phyloP scores from a whole-genome alignment of 2,329 filamentous ascomycete species.

The Xylariaceae sp. region DNA sequence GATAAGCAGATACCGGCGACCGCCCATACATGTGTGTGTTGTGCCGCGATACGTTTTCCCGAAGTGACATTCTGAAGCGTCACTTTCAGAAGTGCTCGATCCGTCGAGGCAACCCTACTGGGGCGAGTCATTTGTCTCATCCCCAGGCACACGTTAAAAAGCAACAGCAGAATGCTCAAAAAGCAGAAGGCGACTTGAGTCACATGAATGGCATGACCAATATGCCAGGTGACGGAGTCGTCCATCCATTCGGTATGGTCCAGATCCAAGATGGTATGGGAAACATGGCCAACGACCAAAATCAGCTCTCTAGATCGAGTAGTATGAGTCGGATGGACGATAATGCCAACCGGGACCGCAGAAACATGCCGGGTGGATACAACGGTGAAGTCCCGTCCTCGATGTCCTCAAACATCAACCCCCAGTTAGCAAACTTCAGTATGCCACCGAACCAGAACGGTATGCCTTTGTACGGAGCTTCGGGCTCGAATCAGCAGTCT shows the following conservation, averaged over 20 bases:
- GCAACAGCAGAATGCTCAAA: constrained; percentile 56
- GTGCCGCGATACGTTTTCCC: constrained; percentile 95
- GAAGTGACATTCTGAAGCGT: constrained; percentile 96
- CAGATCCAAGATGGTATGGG: constrained; percentile 54
- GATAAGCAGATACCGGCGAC: constrained; percentile 78
- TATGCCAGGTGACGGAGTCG: constrained; percentile 54
- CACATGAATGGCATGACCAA: constrained; percentile 60
- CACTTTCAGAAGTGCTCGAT: constrained; percentile 99
- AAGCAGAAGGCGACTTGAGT: constrained; percentile 52
- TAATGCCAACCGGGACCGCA: constrained; percentile 52
- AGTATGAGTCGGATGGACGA: constrained; percentile 57
- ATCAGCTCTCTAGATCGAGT: constrained; percentile 58
- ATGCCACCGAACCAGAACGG: constrained; percentile 61
- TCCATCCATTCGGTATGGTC: constrained; percentile 56
- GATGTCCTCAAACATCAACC: constrained; percentile 60
- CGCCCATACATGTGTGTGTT: constrained; percentile 97
- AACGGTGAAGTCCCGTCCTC: constrained; percentile 54
- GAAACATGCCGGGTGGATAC: constrained; percentile 53
- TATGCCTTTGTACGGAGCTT: constrained; percentile 59
- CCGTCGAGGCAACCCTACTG: constrained; percentile 90
- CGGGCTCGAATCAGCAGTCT: constrained; percentile 58
- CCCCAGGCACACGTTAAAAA: constrained; percentile 87
- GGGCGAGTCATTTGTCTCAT: constrained; percentile 90
- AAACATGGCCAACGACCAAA: constrained; percentile 58
- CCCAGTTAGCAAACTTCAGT: constrained; percentile 61